phyloP scores from a whole-genome alignment of 2,329 filamentous ascomycete genomes.

The Metarhizium humberi region DNA sequence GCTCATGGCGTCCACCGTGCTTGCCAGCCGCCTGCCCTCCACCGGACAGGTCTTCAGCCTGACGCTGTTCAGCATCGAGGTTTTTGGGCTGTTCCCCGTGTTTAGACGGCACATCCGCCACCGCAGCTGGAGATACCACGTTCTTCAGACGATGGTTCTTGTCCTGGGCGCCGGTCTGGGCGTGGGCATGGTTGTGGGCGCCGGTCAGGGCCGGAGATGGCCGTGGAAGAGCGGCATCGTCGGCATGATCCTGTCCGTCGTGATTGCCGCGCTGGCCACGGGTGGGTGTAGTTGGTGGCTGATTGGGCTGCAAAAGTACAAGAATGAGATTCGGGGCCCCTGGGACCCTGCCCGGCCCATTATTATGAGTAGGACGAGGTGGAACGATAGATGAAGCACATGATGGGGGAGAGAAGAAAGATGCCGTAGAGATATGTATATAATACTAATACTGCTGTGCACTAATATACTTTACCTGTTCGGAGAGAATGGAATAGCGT shows the following conservation, averaged over 20 bases:
- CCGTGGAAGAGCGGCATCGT: slow-evolving; percentile 50
- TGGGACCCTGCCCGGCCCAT: slow-evolving; percentile 94
- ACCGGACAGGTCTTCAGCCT: slow-evolving; percentile 93
- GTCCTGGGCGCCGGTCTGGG: slow-evolving; percentile 74
- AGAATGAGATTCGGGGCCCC: slow-evolving; percentile 95
- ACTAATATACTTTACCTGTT: too few species aligned
- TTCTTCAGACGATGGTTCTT: slow-evolving; percentile 64
- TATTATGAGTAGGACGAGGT: slow-evolving; percentile 58
- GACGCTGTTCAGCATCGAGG: slow-evolving; percentile 92
- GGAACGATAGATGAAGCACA: slow-evolving; percentile 27
- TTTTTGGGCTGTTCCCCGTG: slow-evolving; percentile 96
- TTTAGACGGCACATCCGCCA: slow-evolving; percentile 83
- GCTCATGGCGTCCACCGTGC: slow-evolving; percentile 89
- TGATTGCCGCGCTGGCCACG: slow-evolving; percentile 70
- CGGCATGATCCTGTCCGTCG: slow-evolving; percentile 67
- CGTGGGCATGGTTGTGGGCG: slow-evolving; percentile 53
- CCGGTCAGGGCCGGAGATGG: slow-evolving; percentile 29
- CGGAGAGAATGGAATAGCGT: too few species aligned
- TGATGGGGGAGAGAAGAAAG: neutral
- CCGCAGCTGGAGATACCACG: slow-evolving; percentile 72
- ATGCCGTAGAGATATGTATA: neutral
- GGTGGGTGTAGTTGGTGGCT: slow-evolving; percentile 97
- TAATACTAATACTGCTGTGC: too few species aligned
- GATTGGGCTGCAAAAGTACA: slow-evolving; percentile 94
- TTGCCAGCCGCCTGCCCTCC: slow-evolving; percentile 79